Evolutionary conservation across 78 protist species (phyloP), one percentile per base, ranked within the genome.

Genomic region (Neovahlkampfia damariscottae): DNA sequence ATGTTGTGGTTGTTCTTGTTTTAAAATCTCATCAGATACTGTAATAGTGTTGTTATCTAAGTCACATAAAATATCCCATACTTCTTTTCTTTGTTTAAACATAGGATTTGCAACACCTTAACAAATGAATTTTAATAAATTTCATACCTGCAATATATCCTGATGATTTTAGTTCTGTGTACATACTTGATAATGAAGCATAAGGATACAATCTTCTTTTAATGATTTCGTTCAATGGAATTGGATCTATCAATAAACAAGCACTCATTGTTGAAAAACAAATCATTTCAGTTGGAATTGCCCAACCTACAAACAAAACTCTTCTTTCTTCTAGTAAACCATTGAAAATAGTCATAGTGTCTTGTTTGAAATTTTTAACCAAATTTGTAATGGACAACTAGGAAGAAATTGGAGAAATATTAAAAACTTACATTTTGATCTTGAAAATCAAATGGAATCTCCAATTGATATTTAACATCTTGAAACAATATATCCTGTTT

Each of bases 1-100:
- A 19, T 69, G 72, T 69, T 19, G 19, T 19, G 68, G 19, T n/a
- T 28, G 19, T 19, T 69, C 72, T 69, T 69, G 72, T 10, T 19
- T 19, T 69, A 29, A n/a, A 69, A 19, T n/a, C 19, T 69, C 19
- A 19, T n/a, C 19, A 28, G 72, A 19, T 19, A 10, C 19, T 0
- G 29, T 19, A 50, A n/a, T 50, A 19, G 19, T 69, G 0, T 29
- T 72, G 4, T 89, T 86, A 2, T 76, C 71, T 8, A 89, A 32
- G 40, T 89, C 72, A 72, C 91, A 89, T 2, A 89, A 36, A 34
- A 89, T 75, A 67, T 88, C 94, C 94, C 94, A 89, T 91, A 90
- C 82, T 30, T 89, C 81, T 2, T 62, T 3, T 40, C 74, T 40
- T 39, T 84, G 82, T 72, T 82, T 84, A 69, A 89, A 89, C 74